Conservation (phyloP, 2,329 filamentous ascomycete species). For the Arthrocladium fulminans region DNA sequence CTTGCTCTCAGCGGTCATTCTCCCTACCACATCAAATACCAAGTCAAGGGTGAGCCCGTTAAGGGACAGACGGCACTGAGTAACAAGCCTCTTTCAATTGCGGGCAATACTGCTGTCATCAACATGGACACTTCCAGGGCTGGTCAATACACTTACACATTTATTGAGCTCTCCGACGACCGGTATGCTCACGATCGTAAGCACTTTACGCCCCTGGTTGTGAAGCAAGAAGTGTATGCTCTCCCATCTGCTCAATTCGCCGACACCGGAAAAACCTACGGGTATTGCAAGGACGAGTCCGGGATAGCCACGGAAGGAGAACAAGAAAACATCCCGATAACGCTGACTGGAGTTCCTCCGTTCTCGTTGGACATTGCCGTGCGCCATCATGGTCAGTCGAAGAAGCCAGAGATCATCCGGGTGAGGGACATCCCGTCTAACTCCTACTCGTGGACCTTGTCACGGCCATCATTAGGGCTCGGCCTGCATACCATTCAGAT, state of each 20-base stretch:
- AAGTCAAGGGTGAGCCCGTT: slow-evolving; percentile 62
- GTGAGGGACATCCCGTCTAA: slow-evolving; percentile 70
- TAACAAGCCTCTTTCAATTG: slow-evolving; percentile 62
- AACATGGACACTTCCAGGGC: slow-evolving; percentile 77
- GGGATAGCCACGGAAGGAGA: slow-evolving; percentile 48
- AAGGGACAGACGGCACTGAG: slow-evolving; percentile 57
- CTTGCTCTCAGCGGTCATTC: slow-evolving; percentile 69
- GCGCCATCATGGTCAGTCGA: slow-evolving; percentile 69
- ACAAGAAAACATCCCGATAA: slow-evolving; percentile 82
- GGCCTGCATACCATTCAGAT: slow-evolving; percentile 87
- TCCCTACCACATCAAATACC: slow-evolving; percentile 76
- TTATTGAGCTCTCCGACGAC: slow-evolving; percentile 71
- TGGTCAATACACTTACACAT: slow-evolving; percentile 77
- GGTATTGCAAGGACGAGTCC: slow-evolving; percentile 67
- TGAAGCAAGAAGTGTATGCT: slow-evolving; percentile 77
- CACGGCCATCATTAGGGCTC: slow-evolving; percentile 71
- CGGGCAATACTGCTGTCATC: slow-evolving; percentile 65
- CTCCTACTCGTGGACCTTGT: slow-evolving; percentile 71
- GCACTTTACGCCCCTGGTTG: slow-evolving; percentile 55
- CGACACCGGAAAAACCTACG: slow-evolving; percentile 85
- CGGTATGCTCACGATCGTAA: slow-evolving; percentile 69
- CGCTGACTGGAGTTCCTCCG: slow-evolving; percentile 70
- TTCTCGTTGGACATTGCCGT: slow-evolving; percentile 89
- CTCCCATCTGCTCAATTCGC: slow-evolving; percentile 74
- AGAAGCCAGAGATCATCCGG: slow-evolving; percentile 69